phyloP scores from a whole-genome alignment of 2,329 filamentous ascomycete species.

The Metarhizium robertsii region DNA sequence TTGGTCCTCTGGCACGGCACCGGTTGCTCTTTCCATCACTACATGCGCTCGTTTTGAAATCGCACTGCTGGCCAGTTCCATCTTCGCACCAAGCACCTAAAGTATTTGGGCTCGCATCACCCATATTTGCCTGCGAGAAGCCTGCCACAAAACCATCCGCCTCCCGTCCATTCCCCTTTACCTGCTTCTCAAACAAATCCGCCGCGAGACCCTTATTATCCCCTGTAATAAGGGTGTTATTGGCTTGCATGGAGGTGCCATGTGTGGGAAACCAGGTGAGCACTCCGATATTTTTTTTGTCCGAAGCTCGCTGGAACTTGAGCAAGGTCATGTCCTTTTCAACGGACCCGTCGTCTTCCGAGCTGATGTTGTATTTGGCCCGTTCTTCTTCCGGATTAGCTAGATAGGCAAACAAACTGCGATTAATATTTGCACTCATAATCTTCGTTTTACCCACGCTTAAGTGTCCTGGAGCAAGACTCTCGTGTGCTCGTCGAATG shows the following conservation, averaged over 20 bases:
- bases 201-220: conserved; percentile 93
- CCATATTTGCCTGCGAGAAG: conserved; percentile 86
- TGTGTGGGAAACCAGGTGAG: conserved; percentile 89
- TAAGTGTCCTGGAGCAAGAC: conserved; percentile 47
- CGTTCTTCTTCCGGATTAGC: conserved; percentile 71
- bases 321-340: conserved; percentile 76
- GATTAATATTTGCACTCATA: conserved; percentile 67
- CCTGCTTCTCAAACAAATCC: conserved; percentile 67
- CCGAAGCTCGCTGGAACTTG: conserved; percentile 60
- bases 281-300: conserved; percentile 67
- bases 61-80: conserved; percentile 59
- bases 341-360: conserved; percentile 31
- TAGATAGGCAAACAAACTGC: conserved; percentile 76
- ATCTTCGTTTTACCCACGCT: conserved; percentile 54
- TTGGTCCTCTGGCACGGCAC: conserved; percentile 63
- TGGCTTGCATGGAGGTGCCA: conserved; percentile 80
- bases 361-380: conserved; percentile 44
- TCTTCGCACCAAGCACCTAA: conserved; percentile 82
- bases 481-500: conserved; percentile 67
- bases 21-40: conserved; percentile 52
- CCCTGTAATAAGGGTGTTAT: conserved; percentile 80
- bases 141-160: conserved; percentile 70
- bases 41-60: conserved; percentile 73
- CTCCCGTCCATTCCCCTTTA: conserved; percentile 44
- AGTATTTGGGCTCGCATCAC: conserved; percentile 79